Base-by-base conservation (phyloP, 192 early-diverging fungal genomes). In the Gonapodya sp. region DNA sequence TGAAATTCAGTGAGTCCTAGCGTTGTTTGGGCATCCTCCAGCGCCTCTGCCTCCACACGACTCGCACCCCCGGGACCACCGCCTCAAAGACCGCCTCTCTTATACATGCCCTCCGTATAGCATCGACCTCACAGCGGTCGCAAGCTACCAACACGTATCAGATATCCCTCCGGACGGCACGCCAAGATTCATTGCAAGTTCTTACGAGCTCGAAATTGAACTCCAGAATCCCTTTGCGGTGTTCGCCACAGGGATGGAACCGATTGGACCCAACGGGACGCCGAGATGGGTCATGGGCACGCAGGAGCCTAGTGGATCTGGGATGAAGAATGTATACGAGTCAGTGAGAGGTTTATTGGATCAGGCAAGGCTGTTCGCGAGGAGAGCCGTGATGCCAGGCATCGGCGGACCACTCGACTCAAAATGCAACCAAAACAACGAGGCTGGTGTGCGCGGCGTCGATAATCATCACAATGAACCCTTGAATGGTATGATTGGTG, bases 81-180 rank as follows among this genome's bases (percentile, higher is more conserved):
- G 96, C 14, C 88, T 93, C 80, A 98, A 98, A 84, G 94, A 98
- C 81, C 89, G 96, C 34, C 81, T 98, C 80, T 94, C 93, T 1
- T 98, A 98, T 82, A 86, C 88, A 33, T 94, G 94, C 86, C 91
- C 94, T 78, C 86, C 91, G n/a, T 90, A 95, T 80, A 90, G 91
- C 81, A 89, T 98, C 78, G 96, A 98, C 82, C 86, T 98, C 35
- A 98, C 96, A 0, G 94, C 96, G 84, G 95, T 96, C 35, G 89
- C 86, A 73, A 82, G 89, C 80, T 84, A 87, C 85, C 75, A 14
- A 18, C 75, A 77, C 75, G 75, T 16, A 31, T 2, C 8, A 14
- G 75, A 77, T 77, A 8, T 77, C 8, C 75, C 18, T 14, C 18
- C 75, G 18, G 30, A 77, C 8, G 75, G 75, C 75, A 77, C 18